A percentile compares a stretch with the other conserved stretches of the same genome.
Evolutionary conservation across 129 eudicot genomes (phyloP).

Genomic region (Apium graveolens): DNA sequence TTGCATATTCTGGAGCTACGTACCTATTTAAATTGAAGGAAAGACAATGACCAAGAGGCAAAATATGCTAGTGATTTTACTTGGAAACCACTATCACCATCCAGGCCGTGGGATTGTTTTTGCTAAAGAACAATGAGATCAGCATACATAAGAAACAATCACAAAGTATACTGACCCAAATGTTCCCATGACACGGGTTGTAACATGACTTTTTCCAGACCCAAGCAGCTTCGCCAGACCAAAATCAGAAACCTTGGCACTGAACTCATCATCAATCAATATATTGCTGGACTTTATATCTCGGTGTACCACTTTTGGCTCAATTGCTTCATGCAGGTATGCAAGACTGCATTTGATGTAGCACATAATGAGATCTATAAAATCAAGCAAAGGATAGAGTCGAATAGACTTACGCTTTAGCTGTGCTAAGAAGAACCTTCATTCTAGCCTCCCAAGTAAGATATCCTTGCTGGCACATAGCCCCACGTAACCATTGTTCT

Average conservation of each 20-base stretch:
- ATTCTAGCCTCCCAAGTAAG: slow-evolving; percentile 92
- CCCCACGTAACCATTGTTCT: slow-evolving; percentile 94
- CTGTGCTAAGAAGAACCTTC: slow-evolving; percentile 83
- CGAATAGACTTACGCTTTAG: slow-evolving; percentile 69
- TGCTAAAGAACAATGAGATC: neutral
- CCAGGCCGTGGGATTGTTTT: neutral
- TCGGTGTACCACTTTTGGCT: slow-evolving; percentile 88
- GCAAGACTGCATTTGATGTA: slow-evolving; percentile 56
- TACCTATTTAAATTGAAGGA: slow-evolving; percentile 31
- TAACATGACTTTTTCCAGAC: slow-evolving; percentile 79
- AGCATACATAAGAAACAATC: neutral
- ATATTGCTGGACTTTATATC: slow-evolving; percentile 86
- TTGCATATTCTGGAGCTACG: slow-evolving; percentile 92
- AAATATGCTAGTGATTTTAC: neutral
- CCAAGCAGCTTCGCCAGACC: slow-evolving; percentile 87
- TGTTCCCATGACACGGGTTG: slow-evolving; percentile 95
- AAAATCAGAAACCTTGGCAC: slow-evolving; percentile 83
- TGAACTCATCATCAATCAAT: slow-evolving; percentile 69
- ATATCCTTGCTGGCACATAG: slow-evolving; percentile 78
- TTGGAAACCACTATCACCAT: neutral
- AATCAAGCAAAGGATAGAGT: neutral
- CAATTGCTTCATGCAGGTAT: slow-evolving; percentile 81
- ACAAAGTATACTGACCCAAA: slow-evolving; percentile 59
- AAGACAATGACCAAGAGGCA: neutral
- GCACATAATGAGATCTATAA: slow-evolving; percentile 17